Base-by-base conservation (phyloP, 352 stramenopile species). In the Globisporangium radiosum region DNA sequence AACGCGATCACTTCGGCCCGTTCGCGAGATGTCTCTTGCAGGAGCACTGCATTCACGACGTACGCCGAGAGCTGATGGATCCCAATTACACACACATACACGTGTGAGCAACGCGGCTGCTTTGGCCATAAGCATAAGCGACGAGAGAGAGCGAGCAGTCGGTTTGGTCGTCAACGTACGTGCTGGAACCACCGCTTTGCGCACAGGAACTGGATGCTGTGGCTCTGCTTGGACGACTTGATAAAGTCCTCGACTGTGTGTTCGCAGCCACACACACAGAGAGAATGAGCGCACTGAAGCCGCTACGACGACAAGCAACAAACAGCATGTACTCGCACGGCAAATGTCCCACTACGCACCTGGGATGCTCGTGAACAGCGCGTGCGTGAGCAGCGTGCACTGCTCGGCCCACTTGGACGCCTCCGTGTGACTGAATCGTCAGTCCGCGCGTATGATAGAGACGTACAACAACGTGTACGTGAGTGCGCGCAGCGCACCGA, bases 101-200 rank as follows among this genome's bases (percentile, higher is more conserved):
- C 19, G 38, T 39, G 17, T 52, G 5, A 17, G 15, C 42, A 17
- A 33, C 2, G 25, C 25, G 2, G 25, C 25, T 3, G 25, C 25
- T 6, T 47, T 17, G 43, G 5, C 11, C n/a, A 11, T 15, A 47
- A 47, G 13, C 5, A 6, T 17, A 5, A 17, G n/a, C 45, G n/a
- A 5, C 37, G 67, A 79, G 45, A 50, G 45, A 47, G 43, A 11
- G 6, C 7, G n/a, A 33, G 25, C 25, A 33, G 25, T 33, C 25
- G 25, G 25, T 33, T 3, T 33, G 25, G 25, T 33, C 25, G 25
- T 33, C 25, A 33, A 33, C 45, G 14, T 75, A 95, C 86, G 62
- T 95, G 82, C 56, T 94, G 84, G 58, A 94, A 94, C 84, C 84
- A 95, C 9, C 76, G 79, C 56, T 85, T 91, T 17, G 81, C 76